Evolutionary conservation across 2,329 filamentous ascomycete species (phyloP).

Genomic region (Xylaria sp.): DNA sequence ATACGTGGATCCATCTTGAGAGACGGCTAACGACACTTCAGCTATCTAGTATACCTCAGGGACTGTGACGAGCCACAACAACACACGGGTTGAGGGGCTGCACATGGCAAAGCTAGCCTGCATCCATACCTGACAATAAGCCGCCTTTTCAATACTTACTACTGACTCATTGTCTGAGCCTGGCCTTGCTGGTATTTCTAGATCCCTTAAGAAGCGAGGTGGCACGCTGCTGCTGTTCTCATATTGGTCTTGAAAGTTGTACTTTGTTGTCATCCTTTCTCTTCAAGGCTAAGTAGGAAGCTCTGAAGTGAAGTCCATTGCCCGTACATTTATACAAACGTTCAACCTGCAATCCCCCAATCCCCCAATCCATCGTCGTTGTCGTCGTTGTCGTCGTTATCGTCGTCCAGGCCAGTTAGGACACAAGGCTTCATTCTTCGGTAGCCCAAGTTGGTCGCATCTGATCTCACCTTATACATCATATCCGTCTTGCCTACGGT

Average conservation of each 20-base stretch:
- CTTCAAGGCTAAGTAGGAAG: slow-evolving; percentile 5
- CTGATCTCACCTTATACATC: slow-evolving; percentile 15
- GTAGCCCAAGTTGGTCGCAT: slow-evolving; percentile 8
- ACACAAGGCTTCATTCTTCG: not conserved
- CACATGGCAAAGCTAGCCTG: slow-evolving; percentile 31
- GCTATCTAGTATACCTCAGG: slow-evolving; percentile 7
- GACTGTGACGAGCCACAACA: slow-evolving; percentile 30
- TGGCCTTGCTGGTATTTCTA: slow-evolving; percentile 5
- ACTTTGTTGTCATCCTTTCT: slow-evolving; percentile 11
- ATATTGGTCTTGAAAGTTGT: slow-evolving; percentile 13
- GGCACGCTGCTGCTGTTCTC: slow-evolving; percentile 23
- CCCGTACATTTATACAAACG: not conserved
- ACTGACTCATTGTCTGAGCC: slow-evolving; percentile 8
- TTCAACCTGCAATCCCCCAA: not conserved
- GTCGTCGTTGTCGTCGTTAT: not conserved
- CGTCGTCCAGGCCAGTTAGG: not conserved
- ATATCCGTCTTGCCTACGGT: slow-evolving; percentile 18
- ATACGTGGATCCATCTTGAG: slow-evolving; percentile 32
- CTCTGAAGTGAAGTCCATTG: not conserved
- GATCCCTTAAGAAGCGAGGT: slow-evolving; percentile 25
- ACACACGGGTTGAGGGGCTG: slow-evolving; percentile 12
- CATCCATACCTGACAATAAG: slow-evolving; percentile 38
- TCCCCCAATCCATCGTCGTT: not conserved
- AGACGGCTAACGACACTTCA: slow-evolving; percentile 16
- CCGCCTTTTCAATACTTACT: slow-evolving; percentile 1